These are phyloP conservation scores for Verticillium klebahnii DNA, from an alignment of 2,329 filamentous ascomycete genomes.

Conservation along the genomic window DNA sequence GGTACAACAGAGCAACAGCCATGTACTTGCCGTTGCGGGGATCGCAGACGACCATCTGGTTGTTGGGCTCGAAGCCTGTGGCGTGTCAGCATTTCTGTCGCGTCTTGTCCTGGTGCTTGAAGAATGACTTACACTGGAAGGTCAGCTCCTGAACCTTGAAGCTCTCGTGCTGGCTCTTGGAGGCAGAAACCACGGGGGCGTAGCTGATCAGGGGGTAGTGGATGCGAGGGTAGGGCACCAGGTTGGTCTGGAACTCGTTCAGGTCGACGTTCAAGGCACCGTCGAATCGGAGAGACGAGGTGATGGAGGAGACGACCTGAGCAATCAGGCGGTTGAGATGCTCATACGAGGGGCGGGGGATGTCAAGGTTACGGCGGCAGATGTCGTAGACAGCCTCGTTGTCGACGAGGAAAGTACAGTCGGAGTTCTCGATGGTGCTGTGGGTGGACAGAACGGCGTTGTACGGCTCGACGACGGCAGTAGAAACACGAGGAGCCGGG, in stretches of 20 bases:
- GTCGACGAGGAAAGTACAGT: constrained; percentile 73
- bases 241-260: constrained; percentile 75
- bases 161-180: constrained; percentile 79
- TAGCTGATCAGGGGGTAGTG: constrained; percentile 73
- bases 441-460: constrained; percentile 70
- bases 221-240: constrained; percentile 70
- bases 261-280: constrained; percentile 70
- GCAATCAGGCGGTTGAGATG: constrained; percentile 70
- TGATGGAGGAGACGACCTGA: constrained; percentile 71
- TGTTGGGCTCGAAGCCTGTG: constrained; percentile 69
- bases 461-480: constrained; percentile 69
- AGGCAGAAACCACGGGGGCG: constrained; percentile 64
- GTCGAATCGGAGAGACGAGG: constrained; percentile 67
- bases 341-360: constrained; percentile 64
- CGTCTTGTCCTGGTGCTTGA: neutral
- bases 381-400: constrained; percentile 75
- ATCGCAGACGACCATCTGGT: constrained; percentile 74
- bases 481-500: constrained; percentile 65
- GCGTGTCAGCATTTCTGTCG: constrained; percentile 18
- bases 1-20: constrained; percentile 68
- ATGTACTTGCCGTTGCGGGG: constrained; percentile 74
- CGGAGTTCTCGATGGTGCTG: constrained; percentile 73
- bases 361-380: constrained; percentile 67
- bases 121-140: constrained; percentile 58
- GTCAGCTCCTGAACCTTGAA: constrained; percentile 79